A percentile compares a stretch with the other conserved stretches of the same genome.
These are phyloP conservation scores for Fraxinus latifolia DNA, from an alignment of 305 asterid genomes.

Conservation along the genomic window DNA sequence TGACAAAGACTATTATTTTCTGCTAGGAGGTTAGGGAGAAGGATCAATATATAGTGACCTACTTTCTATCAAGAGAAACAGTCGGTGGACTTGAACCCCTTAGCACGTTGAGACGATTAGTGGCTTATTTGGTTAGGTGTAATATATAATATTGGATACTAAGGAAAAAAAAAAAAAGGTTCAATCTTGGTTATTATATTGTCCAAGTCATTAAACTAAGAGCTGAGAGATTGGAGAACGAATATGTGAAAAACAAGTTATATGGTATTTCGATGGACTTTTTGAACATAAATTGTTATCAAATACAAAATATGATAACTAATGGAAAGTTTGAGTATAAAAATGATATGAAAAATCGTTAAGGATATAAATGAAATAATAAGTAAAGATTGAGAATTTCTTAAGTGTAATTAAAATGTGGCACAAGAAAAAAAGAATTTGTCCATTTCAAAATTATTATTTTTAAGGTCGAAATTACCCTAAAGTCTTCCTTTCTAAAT, in stretches of 20 bases:
- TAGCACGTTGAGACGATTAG: neutral
- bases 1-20: neutral
- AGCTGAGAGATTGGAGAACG: no score
- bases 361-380: neutral
- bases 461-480: neutral
- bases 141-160: neutral
- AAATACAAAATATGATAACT: no score
- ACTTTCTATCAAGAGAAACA: neutral
- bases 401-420: no score
- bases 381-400: neutral
- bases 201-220: no score
- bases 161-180: neutral
- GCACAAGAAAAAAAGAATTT: no score
- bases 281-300: neutral
- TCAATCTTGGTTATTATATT: neutral
- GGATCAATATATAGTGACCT: neutral
- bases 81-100: neutral
- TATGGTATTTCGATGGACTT: no score
- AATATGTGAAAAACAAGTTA: neutral
- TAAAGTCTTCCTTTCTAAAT: neutral
- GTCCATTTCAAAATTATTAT: no score
- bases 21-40: neutral
- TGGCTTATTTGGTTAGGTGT: neutral
- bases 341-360: no score
- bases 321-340: neutral